Conservation (phyloP, 192 early-diverging fungal genomes). For the Entomortierella beljakovae region DNA sequence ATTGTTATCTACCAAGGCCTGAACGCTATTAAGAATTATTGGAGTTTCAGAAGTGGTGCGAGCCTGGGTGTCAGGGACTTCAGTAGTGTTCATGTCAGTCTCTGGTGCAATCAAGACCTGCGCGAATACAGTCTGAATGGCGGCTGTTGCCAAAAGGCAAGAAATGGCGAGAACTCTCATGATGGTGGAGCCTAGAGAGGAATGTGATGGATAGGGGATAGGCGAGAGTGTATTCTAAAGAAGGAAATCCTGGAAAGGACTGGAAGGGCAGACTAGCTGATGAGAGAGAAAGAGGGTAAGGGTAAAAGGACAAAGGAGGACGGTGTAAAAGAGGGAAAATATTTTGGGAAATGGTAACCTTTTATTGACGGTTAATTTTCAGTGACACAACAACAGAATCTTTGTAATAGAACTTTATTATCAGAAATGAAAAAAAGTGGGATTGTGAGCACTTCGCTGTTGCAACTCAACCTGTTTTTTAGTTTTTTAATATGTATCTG, state of each 20-base stretch:
- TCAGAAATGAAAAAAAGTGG: no score
- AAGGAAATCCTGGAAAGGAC: constrained; percentile 36
- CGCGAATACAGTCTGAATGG: constrained; percentile 41
- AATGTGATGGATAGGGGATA: not conserved
- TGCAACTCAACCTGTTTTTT: no score
- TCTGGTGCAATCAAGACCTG: constrained; percentile 51
- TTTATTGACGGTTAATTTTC: constrained; percentile 8
- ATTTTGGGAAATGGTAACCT: not conserved
- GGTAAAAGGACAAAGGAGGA: not conserved
- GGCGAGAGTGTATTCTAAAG: not conserved
- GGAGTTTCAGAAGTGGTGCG: constrained; percentile 2
- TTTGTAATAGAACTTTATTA: no score
- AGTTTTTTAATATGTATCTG: no score
- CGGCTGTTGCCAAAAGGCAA: constrained; percentile 41
- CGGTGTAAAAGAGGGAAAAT: constrained; percentile 5
- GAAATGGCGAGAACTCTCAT: constrained; percentile 42
- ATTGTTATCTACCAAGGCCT: constrained; percentile 48
- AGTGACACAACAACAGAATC: no score
- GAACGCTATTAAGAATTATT: constrained; percentile 32
- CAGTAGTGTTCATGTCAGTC: constrained; percentile 41
- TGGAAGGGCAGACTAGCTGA: constrained; percentile 22
- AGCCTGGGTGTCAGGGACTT: not conserved
- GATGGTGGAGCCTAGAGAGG: not conserved
- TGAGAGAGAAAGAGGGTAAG: not conserved
- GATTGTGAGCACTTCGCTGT: no score